Base-by-base conservation (phyloP, 768 basidiomycete genomes). In the Mycena epipterygia region DNA sequence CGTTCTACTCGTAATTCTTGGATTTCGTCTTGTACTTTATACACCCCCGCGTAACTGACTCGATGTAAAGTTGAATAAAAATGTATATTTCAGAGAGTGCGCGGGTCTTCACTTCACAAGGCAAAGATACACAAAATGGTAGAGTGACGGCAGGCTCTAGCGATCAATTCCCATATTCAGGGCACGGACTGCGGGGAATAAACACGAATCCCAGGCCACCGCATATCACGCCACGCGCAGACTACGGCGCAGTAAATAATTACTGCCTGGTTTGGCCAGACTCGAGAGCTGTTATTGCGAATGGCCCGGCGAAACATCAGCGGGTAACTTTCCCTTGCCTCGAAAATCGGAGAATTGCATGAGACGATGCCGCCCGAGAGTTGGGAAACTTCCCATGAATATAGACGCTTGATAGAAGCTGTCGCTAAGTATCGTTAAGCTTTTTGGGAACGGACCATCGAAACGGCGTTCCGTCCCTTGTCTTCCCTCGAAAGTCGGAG, bases 221-320 rank as follows among this genome's bases (percentile, higher is more conserved):
- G 5, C 17, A 19, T 9, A 5, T 44, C 19, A 44, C 42, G 42
- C 17, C 5, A 44, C 9, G 13, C 42, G 35, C 8, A 37, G 35
- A 41, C 39, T 41, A 41, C 39, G 39, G n/a, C 44, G n/a, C 44
- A 46, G 44, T n/a, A 19, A 25, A n/a, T 5, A 29, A 29, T 27
- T 23, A 44, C n/a, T n/a, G n/a, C n/a, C n/a, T n/a, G n/a, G n/a
- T n/a, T n/a, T n/a, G n/a, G n/a, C n/a, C n/a, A n/a, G n/a, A n/a
- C n/a, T n/a, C n/a, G 42, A 44, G 58, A 44, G 58, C 19, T n/a
- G 46, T 59, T 59, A 44, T 32, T 42, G 58, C 58, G 42, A 46
- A 5, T 46, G 11, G 44, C 6, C 48, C 48, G 16, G 51, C 27
- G 17, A n/a, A 8, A 44, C 21, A 44, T 23, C n/a, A 23, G 5